Conservation (phyloP, 306 rosid species). For the Gastrolobium bilobum region DNA sequence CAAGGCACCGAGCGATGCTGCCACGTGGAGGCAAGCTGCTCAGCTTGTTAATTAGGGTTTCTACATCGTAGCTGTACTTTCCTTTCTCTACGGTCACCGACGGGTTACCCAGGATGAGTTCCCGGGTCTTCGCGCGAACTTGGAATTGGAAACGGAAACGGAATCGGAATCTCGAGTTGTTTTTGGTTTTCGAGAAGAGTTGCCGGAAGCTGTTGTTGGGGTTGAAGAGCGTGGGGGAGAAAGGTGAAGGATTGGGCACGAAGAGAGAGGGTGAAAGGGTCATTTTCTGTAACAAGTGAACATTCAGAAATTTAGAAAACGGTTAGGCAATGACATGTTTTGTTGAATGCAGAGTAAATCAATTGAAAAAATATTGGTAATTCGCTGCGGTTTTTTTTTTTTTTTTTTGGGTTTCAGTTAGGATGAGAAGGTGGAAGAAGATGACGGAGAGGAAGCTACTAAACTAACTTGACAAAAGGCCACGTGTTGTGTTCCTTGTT, state of each 20-base stretch:
- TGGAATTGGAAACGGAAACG: constrained; percentile 36
- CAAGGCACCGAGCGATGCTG: constrained; percentile 95
- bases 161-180: not conserved
- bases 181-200: constrained; percentile 13
- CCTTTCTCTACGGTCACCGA: constrained; percentile 86
- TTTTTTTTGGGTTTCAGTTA: constrained; percentile 8
- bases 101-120: constrained; percentile 77
- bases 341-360: not conserved
- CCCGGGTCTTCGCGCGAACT: constrained; percentile 69
- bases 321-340: constrained; percentile 8
- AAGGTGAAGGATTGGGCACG: constrained; percentile 59
- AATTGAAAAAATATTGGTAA: not conserved
- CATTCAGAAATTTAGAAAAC: constrained; percentile 48
- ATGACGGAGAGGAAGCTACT: constrained; percentile 2
- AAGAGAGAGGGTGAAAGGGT: constrained; percentile 61
- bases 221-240: constrained; percentile 52
- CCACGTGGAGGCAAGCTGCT: constrained; percentile 95
- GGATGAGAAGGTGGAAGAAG: constrained; percentile 28
- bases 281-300: constrained; percentile 59
- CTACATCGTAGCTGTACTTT: constrained; percentile 92
- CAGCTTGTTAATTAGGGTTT: constrained; percentile 89
- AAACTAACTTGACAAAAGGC: constrained; percentile 54
- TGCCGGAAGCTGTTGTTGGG: constrained; percentile 48
- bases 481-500: constrained; percentile 71
- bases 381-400: not conserved